Evolutionary conservation across 2,329 filamentous ascomycete species (phyloP).

Genomic region (Ophiognomonia clavigignenti-juglandacearum): DNA sequence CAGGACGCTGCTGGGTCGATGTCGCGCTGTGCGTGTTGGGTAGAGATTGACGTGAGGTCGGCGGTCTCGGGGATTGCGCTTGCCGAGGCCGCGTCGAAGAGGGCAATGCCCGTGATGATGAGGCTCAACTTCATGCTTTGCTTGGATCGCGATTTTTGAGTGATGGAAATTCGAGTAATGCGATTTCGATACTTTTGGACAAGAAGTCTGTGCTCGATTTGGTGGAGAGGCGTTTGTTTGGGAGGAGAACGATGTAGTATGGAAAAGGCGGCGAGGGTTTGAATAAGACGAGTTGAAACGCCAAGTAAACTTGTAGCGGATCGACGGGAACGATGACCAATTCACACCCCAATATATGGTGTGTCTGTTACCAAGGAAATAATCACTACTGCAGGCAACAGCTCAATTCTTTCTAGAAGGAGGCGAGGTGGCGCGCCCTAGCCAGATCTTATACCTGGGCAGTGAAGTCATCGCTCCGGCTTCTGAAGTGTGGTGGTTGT

Average conservation of each 20-base stretch:
- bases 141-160: background rate
- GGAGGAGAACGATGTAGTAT: background rate
- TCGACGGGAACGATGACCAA: background rate
- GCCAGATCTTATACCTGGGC: no score
- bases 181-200: background rate
- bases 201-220: background rate
- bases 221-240: background rate
- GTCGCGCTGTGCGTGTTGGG: constrained; percentile 14
- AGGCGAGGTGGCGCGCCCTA: no score
- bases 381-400: no score
- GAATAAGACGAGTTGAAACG: background rate
- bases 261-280: background rate
- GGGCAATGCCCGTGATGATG: constrained; percentile 3
- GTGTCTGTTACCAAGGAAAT: no score
- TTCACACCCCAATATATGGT: background rate
- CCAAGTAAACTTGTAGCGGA: background rate
- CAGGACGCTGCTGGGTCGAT: constrained; percentile 8
- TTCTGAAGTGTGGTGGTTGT: no score
- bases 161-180: background rate
- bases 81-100: constrained; percentile 20
- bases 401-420: no score
- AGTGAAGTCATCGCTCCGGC: no score
- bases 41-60: constrained; percentile 12
- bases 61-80: constrained; percentile 19
- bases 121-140: constrained; percentile 8